Evolutionary conservation across 1,139 yeast species (phyloP), one percentile per base, ranked within the genome.

Genomic region (Zygoascus sp.): DNA sequence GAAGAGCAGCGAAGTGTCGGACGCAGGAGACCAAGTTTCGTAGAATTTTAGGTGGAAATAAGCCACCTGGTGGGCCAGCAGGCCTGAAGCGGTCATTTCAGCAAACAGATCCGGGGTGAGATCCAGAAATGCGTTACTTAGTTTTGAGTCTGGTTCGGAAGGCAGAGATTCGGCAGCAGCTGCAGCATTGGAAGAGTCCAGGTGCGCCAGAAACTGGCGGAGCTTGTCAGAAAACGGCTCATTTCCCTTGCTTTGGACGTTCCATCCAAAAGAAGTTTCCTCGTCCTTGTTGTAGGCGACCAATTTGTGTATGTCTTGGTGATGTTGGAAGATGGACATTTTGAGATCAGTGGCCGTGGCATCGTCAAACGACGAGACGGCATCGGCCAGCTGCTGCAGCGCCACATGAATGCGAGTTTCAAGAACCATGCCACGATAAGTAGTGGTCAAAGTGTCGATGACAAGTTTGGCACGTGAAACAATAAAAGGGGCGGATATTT

Each of bases 11-110:
- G 85, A 77, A 40, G 76, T 73, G 63, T 82, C 89, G 9, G 63
- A 59, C 52, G 83, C 77, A 2, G 96, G 89, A 46, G 87, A 82
- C 97, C 97, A 90, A 10, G 68, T 63, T 23, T 57, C 52, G 50
- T 68, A 66, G 42, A 67, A 60, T 21, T 59, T 58, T 25, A 67
- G 59, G 49, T 69, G 70, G 51, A 68, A 68, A 28, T 51, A 54
- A 42, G 68, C 64, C 23, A 69, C 58, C 53, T 69, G 73, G 10
- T 58, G 57, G 2, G 71, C 69, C 45, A 69, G 53, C 15, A 56
- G 48, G 38, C 58, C 62, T 17, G 58, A 51, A 9, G 43, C 37
- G 19, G 58, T 58, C 23, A 61, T 48, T 30, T 65, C 67, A 27
- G 66, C 49, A 48, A 69, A 63, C 28, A 64, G 45, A 32, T 65